Conservation (phyloP, 1,284 basidiomycete species). For the Phellinidium pouzarii region DNA sequence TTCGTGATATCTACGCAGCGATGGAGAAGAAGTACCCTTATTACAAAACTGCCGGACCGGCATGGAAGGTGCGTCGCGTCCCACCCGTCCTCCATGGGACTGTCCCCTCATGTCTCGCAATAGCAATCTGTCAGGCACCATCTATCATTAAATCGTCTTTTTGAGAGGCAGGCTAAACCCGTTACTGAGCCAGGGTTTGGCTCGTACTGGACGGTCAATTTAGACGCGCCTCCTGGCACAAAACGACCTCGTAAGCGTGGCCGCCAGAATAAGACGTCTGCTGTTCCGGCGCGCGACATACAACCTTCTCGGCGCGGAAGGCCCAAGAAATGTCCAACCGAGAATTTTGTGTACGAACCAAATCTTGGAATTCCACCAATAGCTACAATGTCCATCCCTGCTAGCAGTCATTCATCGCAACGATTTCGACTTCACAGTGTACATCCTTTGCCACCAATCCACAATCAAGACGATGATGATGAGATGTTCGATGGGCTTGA, state of each 20-base stretch:
- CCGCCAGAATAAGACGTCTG: conserved; percentile 43
- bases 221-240: conserved; percentile 70
- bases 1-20: conserved; percentile 73
- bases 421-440: conserved; percentile 9
- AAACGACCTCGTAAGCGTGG: conserved; percentile 76
- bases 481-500: conserved; percentile 9
- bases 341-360: conserved; percentile 6
- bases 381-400: conserved; percentile 5
- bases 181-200: conserved; percentile 77
- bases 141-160: conserved; percentile 69
- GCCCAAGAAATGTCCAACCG: conserved; percentile 34
- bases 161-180: conserved; percentile 71
- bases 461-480: conserved; percentile 3
- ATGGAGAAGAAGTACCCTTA: conserved; percentile 79
- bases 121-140: conserved; percentile 82
- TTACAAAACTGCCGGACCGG: conserved; percentile 67
- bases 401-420: neutral
- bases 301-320: conserved; percentile 33
- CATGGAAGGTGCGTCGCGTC: conserved; percentile 61
- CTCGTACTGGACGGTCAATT: conserved; percentile 79
- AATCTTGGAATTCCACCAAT: conserved; percentile 4
- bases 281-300: conserved; percentile 26
- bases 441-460: conserved; percentile 1
- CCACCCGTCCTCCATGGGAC: conserved; percentile 13
- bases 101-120: conserved; percentile 10